Evolutionary conservation across 1,139 yeast species (phyloP).

Genomic region (Wickerhamomyces sp.): DNA sequence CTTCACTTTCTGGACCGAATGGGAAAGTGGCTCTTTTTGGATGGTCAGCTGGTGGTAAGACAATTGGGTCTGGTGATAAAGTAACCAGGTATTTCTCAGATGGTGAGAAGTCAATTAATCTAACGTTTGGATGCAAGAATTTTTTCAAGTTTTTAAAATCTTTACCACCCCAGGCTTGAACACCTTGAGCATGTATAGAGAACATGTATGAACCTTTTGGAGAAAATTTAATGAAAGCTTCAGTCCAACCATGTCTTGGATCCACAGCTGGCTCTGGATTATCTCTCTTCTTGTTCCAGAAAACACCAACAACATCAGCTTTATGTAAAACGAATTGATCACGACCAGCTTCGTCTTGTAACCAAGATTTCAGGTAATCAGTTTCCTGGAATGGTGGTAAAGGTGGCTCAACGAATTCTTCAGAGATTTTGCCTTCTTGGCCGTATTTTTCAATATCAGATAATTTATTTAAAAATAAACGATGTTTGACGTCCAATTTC

Average conservation of each 20-base stretch:
- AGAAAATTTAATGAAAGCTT: constrained; percentile 84
- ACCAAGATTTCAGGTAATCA: constrained; percentile 87
- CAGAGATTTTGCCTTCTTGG: constrained; percentile 57
- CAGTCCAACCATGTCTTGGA: constrained; percentile 81
- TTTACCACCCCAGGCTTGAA: constrained; percentile 94
- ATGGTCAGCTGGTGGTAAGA: constrained; percentile 60
- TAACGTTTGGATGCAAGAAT: constrained; percentile 85
- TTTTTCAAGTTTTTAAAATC: constrained; percentile 70
- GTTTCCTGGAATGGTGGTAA: constrained; percentile 66
- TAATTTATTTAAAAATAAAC: constrained; percentile 78
- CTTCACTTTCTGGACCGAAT: constrained; percentile 83
- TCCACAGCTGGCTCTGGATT: constrained; percentile 77
- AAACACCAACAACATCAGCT: constrained; percentile 77
- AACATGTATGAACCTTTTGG: constrained; percentile 90
- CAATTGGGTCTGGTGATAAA: constrained; percentile 81
- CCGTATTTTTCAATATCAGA: constrained; percentile 84
- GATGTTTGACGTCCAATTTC: constrained; percentile 91
- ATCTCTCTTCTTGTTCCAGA: constrained; percentile 78
- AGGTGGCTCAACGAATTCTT: constrained; percentile 66
- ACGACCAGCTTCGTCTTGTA: constrained; percentile 83
- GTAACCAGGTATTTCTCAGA: constrained; percentile 88
- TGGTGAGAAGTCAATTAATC: constrained; percentile 89
- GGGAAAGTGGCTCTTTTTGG: constrained; percentile 69
- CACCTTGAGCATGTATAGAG: constrained; percentile 92
- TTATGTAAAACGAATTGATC: constrained; percentile 85